A percentile compares a stretch with the other conserved stretches of the same genome.
phyloP scores from a whole-genome alignment of 2,329 filamentous ascomycete species.

The Stagonosporopsis cucurbitacearum region DNA sequence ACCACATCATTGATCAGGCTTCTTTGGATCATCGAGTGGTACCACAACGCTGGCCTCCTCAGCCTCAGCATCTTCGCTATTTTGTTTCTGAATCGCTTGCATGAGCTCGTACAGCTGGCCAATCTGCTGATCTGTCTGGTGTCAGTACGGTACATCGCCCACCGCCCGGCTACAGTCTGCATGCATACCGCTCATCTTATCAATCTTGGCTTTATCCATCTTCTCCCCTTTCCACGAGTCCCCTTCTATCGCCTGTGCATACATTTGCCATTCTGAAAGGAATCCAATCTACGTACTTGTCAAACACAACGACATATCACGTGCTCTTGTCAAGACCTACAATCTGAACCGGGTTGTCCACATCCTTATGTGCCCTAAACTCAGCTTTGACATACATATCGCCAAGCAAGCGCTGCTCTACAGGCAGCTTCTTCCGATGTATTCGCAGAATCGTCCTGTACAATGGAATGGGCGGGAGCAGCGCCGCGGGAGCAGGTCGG shows the following conservation, averaged over 20 bases:
- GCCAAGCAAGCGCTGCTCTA: slow-evolving; percentile 79
- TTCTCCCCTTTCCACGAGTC: slow-evolving; percentile 84
- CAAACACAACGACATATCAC: slow-evolving; percentile 3
- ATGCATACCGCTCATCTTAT: slow-evolving; percentile 88
- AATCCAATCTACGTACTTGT: slow-evolving; percentile 78
- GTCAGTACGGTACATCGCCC: slow-evolving; percentile 7
- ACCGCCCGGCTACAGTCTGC: background rate
- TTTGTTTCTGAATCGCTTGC: slow-evolving; percentile 72
- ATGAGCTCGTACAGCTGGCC: slow-evolving; percentile 94
- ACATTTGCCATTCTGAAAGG: slow-evolving; percentile 93
- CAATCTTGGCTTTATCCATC: slow-evolving; percentile 81
- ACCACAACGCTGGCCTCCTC: slow-evolving; percentile 26
- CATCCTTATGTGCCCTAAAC: slow-evolving; percentile 80
- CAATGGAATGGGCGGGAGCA: slow-evolving; percentile 85
- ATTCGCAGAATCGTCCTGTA: slow-evolving; percentile 87
- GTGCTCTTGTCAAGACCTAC: slow-evolving; percentile 58
- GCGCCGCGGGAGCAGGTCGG: slow-evolving; percentile 62
- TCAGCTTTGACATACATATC: slow-evolving; percentile 94
- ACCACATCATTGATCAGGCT: slow-evolving; percentile 37
- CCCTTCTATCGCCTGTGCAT: slow-evolving; percentile 90
- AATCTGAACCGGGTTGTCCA: slow-evolving; percentile 92
- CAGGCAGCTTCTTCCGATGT: slow-evolving; percentile 78
- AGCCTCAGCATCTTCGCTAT: slow-evolving; percentile 55
- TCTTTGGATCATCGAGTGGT: slow-evolving; percentile 43
- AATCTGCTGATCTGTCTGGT: slow-evolving; percentile 79